Percentiles rank a stretch among this genome's conserved stretches.
Evolutionary conservation across 768 basidiomycete genomes (phyloP).

Genomic region (Mycena sanguinolenta): DNA sequence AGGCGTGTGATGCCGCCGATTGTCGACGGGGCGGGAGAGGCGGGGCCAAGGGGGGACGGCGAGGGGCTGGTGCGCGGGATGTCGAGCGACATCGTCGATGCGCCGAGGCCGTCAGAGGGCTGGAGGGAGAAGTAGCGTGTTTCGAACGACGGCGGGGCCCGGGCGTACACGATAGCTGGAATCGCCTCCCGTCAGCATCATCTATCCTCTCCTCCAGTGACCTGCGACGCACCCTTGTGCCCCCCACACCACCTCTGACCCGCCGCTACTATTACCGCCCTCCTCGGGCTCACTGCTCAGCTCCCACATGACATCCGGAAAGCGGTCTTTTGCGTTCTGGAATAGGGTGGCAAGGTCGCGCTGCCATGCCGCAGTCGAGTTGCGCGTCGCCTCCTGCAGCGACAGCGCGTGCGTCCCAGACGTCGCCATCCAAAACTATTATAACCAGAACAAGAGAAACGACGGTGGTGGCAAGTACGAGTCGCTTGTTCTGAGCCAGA

Average conservation of each 20-base stretch:
- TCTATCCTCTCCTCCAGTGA: no score
- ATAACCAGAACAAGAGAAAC: no score
- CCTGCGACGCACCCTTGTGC: conserved; percentile 81
- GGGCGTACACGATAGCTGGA: conserved; percentile 95
- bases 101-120: conserved; percentile 69
- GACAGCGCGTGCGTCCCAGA: background rate
- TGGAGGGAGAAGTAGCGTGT: conserved; percentile 87
- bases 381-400: conserved; percentile 69
- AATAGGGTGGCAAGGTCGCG: conserved; percentile 84
- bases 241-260: conserved; percentile 82
- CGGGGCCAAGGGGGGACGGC: conserved; percentile 37
- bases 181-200: no score
- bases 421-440: no score
- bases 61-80: conserved; percentile 57
- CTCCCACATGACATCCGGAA: conserved; percentile 98
- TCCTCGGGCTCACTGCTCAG: conserved; percentile 63
- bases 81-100: conserved; percentile 73
- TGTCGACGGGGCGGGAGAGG: conserved; percentile 61
- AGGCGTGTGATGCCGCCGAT: conserved; percentile 69
- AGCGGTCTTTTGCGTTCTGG: conserved; percentile 87
- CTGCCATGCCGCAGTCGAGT: conserved; percentile 86
- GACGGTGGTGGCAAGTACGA: no score
- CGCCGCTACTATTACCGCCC: conserved; percentile 54
- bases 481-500: no score
- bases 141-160: conserved; percentile 94